Evolutionary conservation across 2,329 filamentous ascomycete species (phyloP).

Genomic region (Fusarium miscanthi): DNA sequence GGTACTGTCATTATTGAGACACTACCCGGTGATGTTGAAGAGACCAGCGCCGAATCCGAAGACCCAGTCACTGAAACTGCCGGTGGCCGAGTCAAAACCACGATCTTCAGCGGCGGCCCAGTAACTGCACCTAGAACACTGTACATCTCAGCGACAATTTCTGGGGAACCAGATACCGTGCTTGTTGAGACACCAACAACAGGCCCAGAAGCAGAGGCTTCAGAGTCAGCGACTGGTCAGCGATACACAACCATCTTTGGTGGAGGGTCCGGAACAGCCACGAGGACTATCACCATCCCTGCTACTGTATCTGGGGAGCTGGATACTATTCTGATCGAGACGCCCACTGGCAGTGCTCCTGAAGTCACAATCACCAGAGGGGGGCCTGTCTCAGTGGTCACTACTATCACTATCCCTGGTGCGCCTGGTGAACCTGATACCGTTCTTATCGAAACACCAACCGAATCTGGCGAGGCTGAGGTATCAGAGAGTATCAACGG

Average conservation of each 20-base stretch:
- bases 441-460: neutral
- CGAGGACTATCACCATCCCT: neutral
- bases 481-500: neutral
- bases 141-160: slow-evolving; percentile 3
- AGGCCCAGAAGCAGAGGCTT: fast-evolving
- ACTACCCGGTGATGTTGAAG: neutral
- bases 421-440: neutral
- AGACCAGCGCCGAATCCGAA: neutral
- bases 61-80: neutral
- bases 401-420: neutral
- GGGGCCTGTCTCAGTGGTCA: neutral
- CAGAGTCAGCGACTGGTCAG: neutral
- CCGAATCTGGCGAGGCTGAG: neutral
- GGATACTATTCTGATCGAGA: slow-evolving; percentile 10
- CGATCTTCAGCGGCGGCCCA: slow-evolving; percentile 7
- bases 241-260: slow-evolving; percentile 1
- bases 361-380: slow-evolving; percentile 10
- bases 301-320: neutral
- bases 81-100: neutral
- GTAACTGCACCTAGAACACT: slow-evolving; percentile 2
- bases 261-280: neutral
- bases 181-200: slow-evolving; percentile 18
- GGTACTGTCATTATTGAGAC: slow-evolving; percentile 5
- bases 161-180: slow-evolving; percentile 5
- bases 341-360: neutral